These are phyloP conservation scores for Microdochium nivale DNA, from an alignment of 2,329 filamentous ascomycete genomes.

Conservation along the genomic window DNA sequence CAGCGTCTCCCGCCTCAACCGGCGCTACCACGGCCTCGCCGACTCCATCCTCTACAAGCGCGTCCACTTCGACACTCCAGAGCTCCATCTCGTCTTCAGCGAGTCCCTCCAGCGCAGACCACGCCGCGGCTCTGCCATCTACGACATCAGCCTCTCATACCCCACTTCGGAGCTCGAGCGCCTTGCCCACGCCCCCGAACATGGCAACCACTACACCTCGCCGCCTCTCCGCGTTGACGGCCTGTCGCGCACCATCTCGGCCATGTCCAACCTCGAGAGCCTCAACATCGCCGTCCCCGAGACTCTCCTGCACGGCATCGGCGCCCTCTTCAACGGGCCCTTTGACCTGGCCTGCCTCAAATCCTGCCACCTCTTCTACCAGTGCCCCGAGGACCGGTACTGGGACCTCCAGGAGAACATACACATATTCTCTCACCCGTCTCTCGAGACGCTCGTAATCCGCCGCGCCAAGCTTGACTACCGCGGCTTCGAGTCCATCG, in stretches of 20 bases:
- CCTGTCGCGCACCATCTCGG: conserved; percentile 35
- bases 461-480: conserved; percentile 35
- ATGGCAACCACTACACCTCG: conserved; percentile 20
- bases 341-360: conserved; percentile 40
- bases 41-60: conserved; percentile 38
- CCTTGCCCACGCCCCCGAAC: conserved; percentile 21
- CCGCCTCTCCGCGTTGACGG: conserved; percentile 26
- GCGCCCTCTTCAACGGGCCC: conserved; percentile 38
- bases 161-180: conserved; percentile 31
- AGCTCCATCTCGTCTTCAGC: conserved; percentile 38
- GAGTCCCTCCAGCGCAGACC: conserved; percentile 35
- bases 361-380: conserved; percentile 37
- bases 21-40: conserved; percentile 31
- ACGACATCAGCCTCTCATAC: conserved; percentile 34
- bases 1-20: conserved; percentile 32
- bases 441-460: conserved; percentile 35
- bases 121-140: conserved; percentile 36
- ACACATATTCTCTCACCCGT: conserved; percentile 41
- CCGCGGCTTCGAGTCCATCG: conserved; percentile 36
- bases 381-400: conserved; percentile 31
- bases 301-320: conserved; percentile 34
- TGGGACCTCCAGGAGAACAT: conserved; percentile 44
- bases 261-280: conserved; percentile 40
- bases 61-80: conserved; percentile 35
- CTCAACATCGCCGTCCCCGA: conserved; percentile 36